phyloP scores from a whole-genome alignment of 225 moss, liverwort and hornwort species.

The Climacium dendroides region DNA sequence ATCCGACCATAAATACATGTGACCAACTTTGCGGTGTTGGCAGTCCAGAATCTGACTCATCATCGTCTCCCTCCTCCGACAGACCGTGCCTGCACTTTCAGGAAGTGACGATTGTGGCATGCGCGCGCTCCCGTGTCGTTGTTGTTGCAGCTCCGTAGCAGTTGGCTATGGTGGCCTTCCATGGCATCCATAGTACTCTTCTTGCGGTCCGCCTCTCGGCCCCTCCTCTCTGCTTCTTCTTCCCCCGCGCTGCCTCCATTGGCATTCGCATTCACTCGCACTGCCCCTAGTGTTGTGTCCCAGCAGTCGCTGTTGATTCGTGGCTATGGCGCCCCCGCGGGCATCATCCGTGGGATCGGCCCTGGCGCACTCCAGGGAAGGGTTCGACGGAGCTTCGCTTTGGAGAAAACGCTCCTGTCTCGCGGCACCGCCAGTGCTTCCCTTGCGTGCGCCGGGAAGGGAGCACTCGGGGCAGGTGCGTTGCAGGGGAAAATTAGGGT shows the following conservation, averaged over 20 bases:
- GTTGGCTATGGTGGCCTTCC: slow-evolving; percentile 26
- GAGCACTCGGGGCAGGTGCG: not conserved
- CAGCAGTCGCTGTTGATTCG: not conserved
- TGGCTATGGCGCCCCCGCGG: not conserved
- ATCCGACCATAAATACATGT: too few relatives aligned
- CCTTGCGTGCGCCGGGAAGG: slow-evolving; percentile 11
- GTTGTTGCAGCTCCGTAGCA: not conserved
- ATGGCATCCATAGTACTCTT: slow-evolving; percentile 29
- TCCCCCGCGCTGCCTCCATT: not conserved
- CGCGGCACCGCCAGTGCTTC: slow-evolving; percentile 31
- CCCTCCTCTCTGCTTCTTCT: not conserved
- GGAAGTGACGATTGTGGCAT: not conserved
- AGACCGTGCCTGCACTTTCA: not conserved
- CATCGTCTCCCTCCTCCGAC: not conserved
- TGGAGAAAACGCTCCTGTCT: not conserved
- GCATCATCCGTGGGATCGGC: not conserved
- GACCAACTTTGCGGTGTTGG: too few relatives aligned
- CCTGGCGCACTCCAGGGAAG: not conserved
- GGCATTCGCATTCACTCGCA: not conserved
- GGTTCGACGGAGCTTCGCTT: not conserved
- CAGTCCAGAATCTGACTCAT: not conserved
- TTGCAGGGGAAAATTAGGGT: not conserved
- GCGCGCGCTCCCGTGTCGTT: not conserved
- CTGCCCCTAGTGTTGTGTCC: not conserved
- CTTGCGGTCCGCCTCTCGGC: slow-evolving; percentile 6